Conservation (phyloP, 2,329 filamentous ascomycete genomes). For the Herpotrichia juniperi region DNA sequence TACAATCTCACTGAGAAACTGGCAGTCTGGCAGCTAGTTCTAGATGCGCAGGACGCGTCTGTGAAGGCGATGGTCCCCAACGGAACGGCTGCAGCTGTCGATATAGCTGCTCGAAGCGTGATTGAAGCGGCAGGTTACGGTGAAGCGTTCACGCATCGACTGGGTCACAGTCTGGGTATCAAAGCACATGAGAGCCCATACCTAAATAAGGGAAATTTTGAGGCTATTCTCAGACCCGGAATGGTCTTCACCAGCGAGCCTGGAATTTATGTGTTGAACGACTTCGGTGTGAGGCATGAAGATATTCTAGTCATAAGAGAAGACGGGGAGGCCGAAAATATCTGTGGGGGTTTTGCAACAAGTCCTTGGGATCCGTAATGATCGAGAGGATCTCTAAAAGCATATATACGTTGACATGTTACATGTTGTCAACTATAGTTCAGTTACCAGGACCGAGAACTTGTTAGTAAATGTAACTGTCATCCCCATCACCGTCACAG, state of each 20-base stretch:
- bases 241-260: constrained; percentile 71
- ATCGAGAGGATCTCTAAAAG: too few species aligned
- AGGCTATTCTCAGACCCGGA: constrained; percentile 55
- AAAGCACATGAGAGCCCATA: constrained; percentile 71
- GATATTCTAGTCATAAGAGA: constrained; percentile 65
- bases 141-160: constrained; percentile 64
- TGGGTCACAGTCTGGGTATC: constrained; percentile 70
- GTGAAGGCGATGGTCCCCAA: constrained; percentile 58
- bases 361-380: constrained; percentile 60
- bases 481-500: too few species aligned
- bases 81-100: constrained; percentile 63
- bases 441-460: too few species aligned
- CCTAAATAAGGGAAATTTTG: constrained; percentile 66
- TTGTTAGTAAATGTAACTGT: too few species aligned
- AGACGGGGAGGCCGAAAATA: constrained; percentile 59
- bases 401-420: too few species aligned
- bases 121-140: constrained; percentile 66
- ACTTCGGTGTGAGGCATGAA: constrained; percentile 68
- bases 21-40: constrained; percentile 64
- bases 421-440: too few species aligned
- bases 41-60: constrained; percentile 66
- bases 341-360: constrained; percentile 60
- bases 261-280: constrained; percentile 64
- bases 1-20: constrained; percentile 55
- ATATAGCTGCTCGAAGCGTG: constrained; percentile 64